These are phyloP conservation scores for Raphanus raphanistrum DNA, from an alignment of 345 rosid genomes.

Conservation along the genomic window DNA sequence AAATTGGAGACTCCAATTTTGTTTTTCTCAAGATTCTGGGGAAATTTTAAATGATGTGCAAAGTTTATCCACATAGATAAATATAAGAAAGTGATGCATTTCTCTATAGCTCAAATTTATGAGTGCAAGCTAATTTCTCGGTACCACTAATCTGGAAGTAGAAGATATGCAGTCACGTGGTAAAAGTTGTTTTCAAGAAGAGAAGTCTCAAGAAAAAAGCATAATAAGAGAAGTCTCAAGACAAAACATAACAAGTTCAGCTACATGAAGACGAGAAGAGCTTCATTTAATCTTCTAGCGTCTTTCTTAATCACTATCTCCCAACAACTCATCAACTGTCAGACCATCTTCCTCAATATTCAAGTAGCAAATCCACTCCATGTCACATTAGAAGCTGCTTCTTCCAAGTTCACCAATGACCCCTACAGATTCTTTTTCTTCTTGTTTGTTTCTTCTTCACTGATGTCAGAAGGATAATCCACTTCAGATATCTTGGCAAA, in stretches of 20 bases:
- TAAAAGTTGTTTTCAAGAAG: neutral
- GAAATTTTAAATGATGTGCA: neutral
- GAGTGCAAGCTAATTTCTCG: neutral
- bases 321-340: neutral
- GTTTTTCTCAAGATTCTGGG: too few relatives aligned
- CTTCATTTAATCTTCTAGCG: neutral
- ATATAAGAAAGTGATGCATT: neutral
- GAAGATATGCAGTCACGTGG: too few relatives aligned
- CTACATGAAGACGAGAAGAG: neutral
- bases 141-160: neutral
- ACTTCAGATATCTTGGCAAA: neutral
- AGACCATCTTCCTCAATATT: too few relatives aligned
- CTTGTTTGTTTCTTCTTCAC: neutral
- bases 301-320: neutral
- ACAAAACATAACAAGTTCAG: neutral
- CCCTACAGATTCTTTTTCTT: neutral
- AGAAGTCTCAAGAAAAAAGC: neutral
- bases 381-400: neutral
- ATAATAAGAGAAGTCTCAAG: neutral
- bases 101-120: neutral
- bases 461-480: neutral
- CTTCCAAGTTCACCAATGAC: neutral
- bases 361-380: neutral
- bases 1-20: too few relatives aligned
- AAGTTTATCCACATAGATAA: neutral